A percentile compares a stretch with the other conserved stretches of the same genome.
These are phyloP conservation scores for Lavandula angustifolia DNA, from an alignment of 257 asterid genomes.

Conservation along the genomic window DNA sequence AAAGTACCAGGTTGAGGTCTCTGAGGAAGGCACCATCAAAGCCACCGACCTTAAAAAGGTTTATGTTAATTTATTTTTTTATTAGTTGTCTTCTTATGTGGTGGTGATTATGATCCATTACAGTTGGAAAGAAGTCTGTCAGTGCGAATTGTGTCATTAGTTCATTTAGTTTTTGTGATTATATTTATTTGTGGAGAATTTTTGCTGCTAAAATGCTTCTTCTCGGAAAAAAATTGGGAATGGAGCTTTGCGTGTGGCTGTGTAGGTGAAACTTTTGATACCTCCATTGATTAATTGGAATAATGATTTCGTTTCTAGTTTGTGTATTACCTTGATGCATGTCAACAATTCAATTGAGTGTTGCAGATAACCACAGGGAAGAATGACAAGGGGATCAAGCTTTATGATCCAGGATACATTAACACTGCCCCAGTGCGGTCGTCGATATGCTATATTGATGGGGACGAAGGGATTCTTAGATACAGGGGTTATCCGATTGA, in stretches of 20 bases:
- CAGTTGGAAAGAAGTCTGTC: neutral
- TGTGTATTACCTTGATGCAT: slow-evolving; percentile 11
- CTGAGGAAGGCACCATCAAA: slow-evolving; percentile 82
- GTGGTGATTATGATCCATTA: neutral
- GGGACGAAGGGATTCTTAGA: slow-evolving; percentile 94
- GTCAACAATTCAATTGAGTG: slow-evolving; percentile 27
- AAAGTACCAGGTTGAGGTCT: slow-evolving; percentile 73
- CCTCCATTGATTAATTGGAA: no score
- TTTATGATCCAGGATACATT: slow-evolving; percentile 96
- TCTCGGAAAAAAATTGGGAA: neutral
- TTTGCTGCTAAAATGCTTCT: neutral
- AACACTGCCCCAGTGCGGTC: slow-evolving; percentile 97
- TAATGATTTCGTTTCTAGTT: no score
- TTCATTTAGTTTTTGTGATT: neutral
- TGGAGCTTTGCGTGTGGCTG: neutral
- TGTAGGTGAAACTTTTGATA: no score
- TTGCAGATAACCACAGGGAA: slow-evolving; percentile 69
- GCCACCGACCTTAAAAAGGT: slow-evolving; percentile 94
- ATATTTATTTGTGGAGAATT: neutral
- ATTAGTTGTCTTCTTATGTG: neutral
- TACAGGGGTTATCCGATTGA: slow-evolving; percentile 97
- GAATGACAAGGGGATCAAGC: slow-evolving; percentile 91
- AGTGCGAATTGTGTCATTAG: neutral
- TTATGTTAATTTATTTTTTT: no score
- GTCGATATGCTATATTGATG: slow-evolving; percentile 88